Conservation (phyloP, 176 grass and related monocot genomes). For the Chloris gayana region DNA sequence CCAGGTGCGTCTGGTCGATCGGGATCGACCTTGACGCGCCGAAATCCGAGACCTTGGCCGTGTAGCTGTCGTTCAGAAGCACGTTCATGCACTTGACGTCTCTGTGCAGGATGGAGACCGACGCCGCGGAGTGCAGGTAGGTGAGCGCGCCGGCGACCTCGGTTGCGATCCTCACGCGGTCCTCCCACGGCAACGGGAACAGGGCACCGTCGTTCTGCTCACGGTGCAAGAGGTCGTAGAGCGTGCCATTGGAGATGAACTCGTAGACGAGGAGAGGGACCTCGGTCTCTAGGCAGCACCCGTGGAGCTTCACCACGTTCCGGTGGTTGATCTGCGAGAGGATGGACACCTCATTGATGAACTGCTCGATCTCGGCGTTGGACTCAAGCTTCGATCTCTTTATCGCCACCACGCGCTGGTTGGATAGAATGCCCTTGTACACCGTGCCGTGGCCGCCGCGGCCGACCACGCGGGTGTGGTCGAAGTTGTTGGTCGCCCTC, state of each 20-base stretch:
- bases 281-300: conserved; percentile 29
- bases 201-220: neutral
- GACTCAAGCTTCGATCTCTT: neutral
- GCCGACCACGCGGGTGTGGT: conserved; percentile 16
- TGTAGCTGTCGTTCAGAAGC: conserved; percentile 26
- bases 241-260: conserved; percentile 36
- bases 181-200: neutral
- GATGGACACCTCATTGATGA: conserved; percentile 40
- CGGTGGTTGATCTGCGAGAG: conserved; percentile 38
- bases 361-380: conserved; percentile 14
- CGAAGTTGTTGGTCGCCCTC: conserved; percentile 37
- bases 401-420: conserved; percentile 34
- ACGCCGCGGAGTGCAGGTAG: conserved; percentile 36
- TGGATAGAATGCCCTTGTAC: conserved; percentile 28
- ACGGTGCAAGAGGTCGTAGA: conserved; percentile 12
- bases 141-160: conserved; percentile 28
- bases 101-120: conserved; percentile 24
- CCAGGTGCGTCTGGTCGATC: conserved; percentile 16
- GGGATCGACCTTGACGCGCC: conserved; percentile 23
- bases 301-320: conserved; percentile 40
- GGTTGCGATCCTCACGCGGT: conserved; percentile 10
- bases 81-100: conserved; percentile 47
- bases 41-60: conserved; percentile 30
- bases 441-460: conserved; percentile 28
- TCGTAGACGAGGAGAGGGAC: conserved; percentile 30